Percentiles rank a stretch among this genome's conserved stretches.
These are phyloP conservation scores for Globisporangium viniferum DNA, from an alignment of 352 stramenopile species.

Conservation along the genomic window DNA sequence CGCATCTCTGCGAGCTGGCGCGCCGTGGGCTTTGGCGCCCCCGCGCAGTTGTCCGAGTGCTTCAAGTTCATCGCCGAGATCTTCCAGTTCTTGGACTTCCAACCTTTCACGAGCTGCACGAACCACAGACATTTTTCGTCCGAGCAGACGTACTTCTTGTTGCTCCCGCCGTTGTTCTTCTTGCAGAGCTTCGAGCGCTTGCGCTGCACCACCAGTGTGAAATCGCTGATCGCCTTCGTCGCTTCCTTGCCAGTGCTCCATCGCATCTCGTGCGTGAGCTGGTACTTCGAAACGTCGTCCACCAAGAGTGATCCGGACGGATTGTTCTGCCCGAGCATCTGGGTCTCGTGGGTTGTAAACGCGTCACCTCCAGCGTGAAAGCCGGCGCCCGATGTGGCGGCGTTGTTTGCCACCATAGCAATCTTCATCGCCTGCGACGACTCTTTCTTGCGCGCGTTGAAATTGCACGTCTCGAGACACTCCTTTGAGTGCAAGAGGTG, in stretches of 20 bases:
- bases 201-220: slow-evolving; percentile 68
- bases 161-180: slow-evolving; percentile 77
- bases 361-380: background rate
- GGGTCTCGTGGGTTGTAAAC: slow-evolving; percentile 2
- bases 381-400: background rate
- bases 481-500: slow-evolving; percentile 65
- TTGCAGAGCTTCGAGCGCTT: slow-evolving; percentile 81
- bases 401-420: background rate
- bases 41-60: slow-evolving; percentile 61
- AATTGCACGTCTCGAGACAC: slow-evolving; percentile 76
- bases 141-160: slow-evolving; percentile 86
- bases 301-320: slow-evolving; percentile 42
- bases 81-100: slow-evolving; percentile 86
- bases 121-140: slow-evolving; percentile 76
- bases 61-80: slow-evolving; percentile 86
- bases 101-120: slow-evolving; percentile 69
- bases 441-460: slow-evolving; percentile 58
- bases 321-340: slow-evolving; percentile 14
- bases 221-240: slow-evolving; percentile 76
- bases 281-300: slow-evolving; percentile 61
- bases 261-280: slow-evolving; percentile 78
- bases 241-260: slow-evolving; percentile 76
- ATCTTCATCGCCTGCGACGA: slow-evolving; percentile 7
- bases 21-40: slow-evolving; percentile 62
- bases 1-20: slow-evolving; percentile 77